Conservation (phyloP, 192 early-diverging fungal genomes). For the Chytriomyces hyalinus region DNA sequence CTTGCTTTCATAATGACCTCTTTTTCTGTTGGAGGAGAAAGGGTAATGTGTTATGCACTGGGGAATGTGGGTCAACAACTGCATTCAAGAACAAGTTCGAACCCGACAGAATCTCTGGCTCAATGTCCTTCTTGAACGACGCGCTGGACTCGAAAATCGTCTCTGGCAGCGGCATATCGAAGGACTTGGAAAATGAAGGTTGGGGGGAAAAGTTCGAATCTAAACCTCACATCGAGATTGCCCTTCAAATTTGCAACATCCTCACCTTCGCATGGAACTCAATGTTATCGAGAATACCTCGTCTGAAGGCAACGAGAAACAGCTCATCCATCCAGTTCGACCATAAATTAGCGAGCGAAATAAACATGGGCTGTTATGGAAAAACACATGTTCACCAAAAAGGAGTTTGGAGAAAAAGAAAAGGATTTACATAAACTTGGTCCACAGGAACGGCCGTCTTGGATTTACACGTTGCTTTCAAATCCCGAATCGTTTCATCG, state of each 20-base stretch:
- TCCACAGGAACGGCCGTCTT: slow-evolving; percentile 69
- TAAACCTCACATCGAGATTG: not conserved
- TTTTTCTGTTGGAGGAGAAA: slow-evolving; percentile 34
- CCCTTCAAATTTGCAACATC: not conserved
- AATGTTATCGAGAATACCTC: slow-evolving; percentile 58
- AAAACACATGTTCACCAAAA: slow-evolving; percentile 5
- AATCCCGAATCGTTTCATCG: slow-evolving; percentile 53
- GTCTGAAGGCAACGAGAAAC: slow-evolving; percentile 58
- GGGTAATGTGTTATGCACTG: slow-evolving; percentile 4
- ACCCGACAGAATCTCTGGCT: slow-evolving; percentile 59
- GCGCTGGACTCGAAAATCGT: slow-evolving; percentile 28
- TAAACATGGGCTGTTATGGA: slow-evolving; percentile 55
- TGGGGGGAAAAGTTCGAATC: too few species aligned
- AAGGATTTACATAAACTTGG: slow-evolving; percentile 59
- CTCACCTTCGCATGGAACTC: slow-evolving; percentile 39
- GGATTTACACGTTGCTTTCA: slow-evolving; percentile 59
- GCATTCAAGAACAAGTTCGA: not conserved
- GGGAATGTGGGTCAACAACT: not conserved
- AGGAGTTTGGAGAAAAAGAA: not conserved
- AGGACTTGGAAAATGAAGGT: slow-evolving; percentile 34
- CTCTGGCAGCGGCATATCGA: slow-evolving; percentile 48
- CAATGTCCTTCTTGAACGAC: slow-evolving; percentile 53
- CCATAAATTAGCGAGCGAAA: slow-evolving; percentile 58
- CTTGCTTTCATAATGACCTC: slow-evolving; percentile 52
- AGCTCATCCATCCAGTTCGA: slow-evolving; percentile 59